Base-by-base conservation (phyloP, 164 flowering plant genomes). In the Magnolia sinica region DNA sequence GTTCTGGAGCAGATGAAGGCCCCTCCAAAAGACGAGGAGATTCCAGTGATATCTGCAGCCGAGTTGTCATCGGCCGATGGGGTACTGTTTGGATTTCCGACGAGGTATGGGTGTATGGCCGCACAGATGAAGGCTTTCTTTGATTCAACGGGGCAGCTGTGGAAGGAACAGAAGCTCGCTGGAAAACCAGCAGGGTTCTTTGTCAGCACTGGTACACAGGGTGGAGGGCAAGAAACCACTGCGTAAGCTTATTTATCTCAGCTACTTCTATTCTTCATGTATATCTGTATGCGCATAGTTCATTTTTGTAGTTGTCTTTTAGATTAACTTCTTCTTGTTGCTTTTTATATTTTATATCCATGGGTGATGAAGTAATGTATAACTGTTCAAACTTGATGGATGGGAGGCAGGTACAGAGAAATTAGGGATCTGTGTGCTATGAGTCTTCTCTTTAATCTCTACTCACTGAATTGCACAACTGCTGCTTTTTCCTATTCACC, bases 171-270 rank as follows among this genome's bases (percentile, higher is more conserved):
- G 83, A 82, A 76, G 82, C 91, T 91, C 59, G 91, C 91, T 0
- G 96, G 96, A 24, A 80, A 83, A 72, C 94, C 96, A 16, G 93
- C 92, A 1, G 96, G 92, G 18, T 86, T 91, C 76, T 90, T 91
- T 77, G 92, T 89, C 2, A 87, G 92, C 77, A 88, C 91, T 45
- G 96, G 96, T n/a, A 89, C 93, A 1, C 96, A 91, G 77, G 96
- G 93, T 3, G 93, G 96, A 64, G 96, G 96, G 23, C 96, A 91
- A 73, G 96, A 91, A 81, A 91, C 94, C 66, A 90, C 96, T 9
- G 91, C 89, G 94, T 91, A 82, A 89, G 93, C 69, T 22, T 50
- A 18, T 20, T 37, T 66, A 1, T 29, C 67, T 77, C 67, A 27
- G 9, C 22, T 70, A 8, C 71, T 7, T 68, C 13, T 37, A 8